A percentile compares a stretch with the other conserved stretches of the same genome.
These are phyloP conservation scores for Nidularia sp. DNA, from an alignment of 768 basidiomycete genomes.

Conservation along the genomic window DNA sequence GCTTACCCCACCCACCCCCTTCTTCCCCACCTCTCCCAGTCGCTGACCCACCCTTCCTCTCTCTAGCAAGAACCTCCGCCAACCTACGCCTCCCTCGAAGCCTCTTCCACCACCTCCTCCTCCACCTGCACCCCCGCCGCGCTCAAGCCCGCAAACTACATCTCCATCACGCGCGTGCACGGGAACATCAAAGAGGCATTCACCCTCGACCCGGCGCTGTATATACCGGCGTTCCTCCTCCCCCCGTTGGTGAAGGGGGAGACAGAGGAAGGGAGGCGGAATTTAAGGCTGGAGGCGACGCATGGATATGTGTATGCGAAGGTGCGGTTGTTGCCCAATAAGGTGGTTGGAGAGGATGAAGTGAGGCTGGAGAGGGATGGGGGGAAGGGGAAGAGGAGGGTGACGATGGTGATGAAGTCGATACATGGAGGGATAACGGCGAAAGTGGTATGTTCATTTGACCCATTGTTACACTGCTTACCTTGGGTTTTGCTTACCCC, in stretches of 20 bases:
- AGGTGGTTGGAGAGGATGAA: constrained; percentile 9
- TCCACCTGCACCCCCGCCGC: not conserved
- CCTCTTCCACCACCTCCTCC: not conserved
- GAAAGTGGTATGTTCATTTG: constrained; percentile 18
- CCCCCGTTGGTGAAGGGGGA: constrained; percentile 18
- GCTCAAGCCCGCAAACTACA: constrained; percentile 12
- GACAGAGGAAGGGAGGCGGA: constrained; percentile 17
- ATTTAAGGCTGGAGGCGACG: constrained; percentile 22
- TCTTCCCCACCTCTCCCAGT: not conserved
- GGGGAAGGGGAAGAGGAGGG: constrained; percentile 7
- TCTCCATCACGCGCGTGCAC: constrained; percentile 20
- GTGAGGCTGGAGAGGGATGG: not conserved
- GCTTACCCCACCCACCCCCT: constrained; percentile 6
- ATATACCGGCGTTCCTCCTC: constrained; percentile 19
- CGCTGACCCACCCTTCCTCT: not conserved
- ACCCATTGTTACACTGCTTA: constrained; percentile 6
- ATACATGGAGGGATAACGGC: constrained; percentile 22
- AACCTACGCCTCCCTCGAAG: constrained; percentile 23
- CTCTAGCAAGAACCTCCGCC: constrained; percentile 23
- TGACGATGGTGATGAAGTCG: constrained; percentile 19
- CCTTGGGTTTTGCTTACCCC: not conserved
- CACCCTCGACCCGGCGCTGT: constrained; percentile 22
- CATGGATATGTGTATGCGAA: constrained; percentile 22
- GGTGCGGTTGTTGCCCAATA: constrained; percentile 1
- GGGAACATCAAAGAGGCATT: constrained; percentile 19